Conservation (phyloP, 768 basidiomycete genomes). For the Pholiota molesta region DNA sequence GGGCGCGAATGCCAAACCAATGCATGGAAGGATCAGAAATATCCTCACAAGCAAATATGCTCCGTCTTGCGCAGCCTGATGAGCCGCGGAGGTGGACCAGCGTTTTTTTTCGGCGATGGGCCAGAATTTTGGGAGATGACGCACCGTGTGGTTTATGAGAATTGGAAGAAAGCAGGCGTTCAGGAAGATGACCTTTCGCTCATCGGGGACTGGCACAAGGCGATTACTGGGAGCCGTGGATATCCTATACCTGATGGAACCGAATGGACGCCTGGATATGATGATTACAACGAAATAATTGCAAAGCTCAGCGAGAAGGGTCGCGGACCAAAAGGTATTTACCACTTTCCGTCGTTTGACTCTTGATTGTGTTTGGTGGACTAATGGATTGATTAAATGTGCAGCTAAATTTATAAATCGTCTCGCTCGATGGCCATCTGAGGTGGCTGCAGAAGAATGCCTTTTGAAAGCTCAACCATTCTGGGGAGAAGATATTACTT, state of each 20-base stretch:
- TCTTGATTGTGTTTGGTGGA: neutral
- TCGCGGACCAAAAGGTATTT: neutral
- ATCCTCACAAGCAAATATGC: neutral
- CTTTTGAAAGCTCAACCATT: conserved; percentile 11
- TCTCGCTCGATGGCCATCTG: conserved; percentile 12
- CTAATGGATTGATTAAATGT: neutral
- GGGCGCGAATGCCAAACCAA: neutral
- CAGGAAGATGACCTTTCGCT: neutral
- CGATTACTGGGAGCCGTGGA: neutral
- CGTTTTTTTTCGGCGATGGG: neutral
- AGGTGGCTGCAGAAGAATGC: conserved; percentile 10
- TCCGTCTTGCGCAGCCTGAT: neutral
- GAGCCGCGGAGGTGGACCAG: neutral
- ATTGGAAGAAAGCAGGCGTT: neutral
- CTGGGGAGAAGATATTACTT: conserved; percentile 11
- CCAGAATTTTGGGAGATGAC: neutral
- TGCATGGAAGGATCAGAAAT: neutral
- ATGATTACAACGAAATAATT: conserved; percentile 12
- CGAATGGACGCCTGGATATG: conserved; percentile 4
- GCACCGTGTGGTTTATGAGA: neutral
- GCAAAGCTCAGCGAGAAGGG: conserved; percentile 4
- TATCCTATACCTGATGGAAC: neutral
- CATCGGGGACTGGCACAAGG: neutral
- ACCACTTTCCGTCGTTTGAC: neutral
- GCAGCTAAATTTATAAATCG: conserved; percentile 10